Evolutionary conservation across 768 basidiomycete genomes (phyloP).

Genomic region (Pulveroboletus sp.): DNA sequence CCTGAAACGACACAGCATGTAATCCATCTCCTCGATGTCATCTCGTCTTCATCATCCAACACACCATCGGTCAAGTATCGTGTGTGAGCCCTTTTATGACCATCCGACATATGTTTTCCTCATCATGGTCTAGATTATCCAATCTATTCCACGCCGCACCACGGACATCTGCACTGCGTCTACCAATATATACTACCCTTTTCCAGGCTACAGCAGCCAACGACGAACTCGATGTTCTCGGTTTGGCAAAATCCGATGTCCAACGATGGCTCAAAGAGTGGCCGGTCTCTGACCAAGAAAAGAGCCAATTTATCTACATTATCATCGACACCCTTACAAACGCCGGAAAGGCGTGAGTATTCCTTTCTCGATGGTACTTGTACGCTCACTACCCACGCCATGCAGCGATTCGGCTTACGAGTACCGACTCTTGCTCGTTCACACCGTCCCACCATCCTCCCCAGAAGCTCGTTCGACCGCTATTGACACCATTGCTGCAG

Average conservation of each 20-base stretch:
- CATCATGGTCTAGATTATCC: conserved; percentile 51
- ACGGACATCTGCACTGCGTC: conserved; percentile 60
- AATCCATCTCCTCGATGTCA: conserved; percentile 47
- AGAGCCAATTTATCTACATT: conserved; percentile 61
- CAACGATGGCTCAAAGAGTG: conserved; percentile 79
- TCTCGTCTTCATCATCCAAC: conserved; percentile 53
- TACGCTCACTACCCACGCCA: neutral
- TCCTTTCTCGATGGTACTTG: neutral
- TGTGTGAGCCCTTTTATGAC: conserved; percentile 43
- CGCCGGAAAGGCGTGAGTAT: conserved; percentile 58
- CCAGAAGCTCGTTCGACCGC: conserved; percentile 52
- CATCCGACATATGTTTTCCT: neutral
- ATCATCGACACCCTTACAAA: conserved; percentile 60
- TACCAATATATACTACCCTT: conserved; percentile 60
- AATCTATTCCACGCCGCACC: conserved; percentile 81
- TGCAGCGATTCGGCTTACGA: conserved; percentile 60
- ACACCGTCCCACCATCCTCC: conserved; percentile 55
- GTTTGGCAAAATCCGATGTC: conserved; percentile 57
- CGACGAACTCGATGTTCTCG: conserved; percentile 61
- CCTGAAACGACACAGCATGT: conserved; percentile 54
- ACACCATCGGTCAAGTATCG: conserved; percentile 67
- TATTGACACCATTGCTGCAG: conserved; percentile 57
- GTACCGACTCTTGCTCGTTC: conserved; percentile 60
- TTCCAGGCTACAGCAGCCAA: conserved; percentile 57
- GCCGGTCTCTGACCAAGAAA: conserved; percentile 61